These are phyloP conservation scores for Ceratocystis eucalypticola DNA, from an alignment of 2,329 filamentous ascomycete species.

Conservation along the genomic window DNA sequence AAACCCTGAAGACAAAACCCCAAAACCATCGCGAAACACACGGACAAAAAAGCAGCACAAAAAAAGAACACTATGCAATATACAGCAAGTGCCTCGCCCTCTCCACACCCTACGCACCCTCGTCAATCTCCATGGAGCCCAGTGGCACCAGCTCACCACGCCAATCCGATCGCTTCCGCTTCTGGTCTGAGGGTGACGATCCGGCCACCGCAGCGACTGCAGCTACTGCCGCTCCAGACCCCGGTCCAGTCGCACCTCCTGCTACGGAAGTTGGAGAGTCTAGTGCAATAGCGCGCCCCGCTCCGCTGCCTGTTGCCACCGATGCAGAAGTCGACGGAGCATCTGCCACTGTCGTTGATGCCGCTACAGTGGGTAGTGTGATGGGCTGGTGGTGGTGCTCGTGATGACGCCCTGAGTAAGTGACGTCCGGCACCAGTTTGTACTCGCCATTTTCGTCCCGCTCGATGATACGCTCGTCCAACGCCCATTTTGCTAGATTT, in stretches of 20 bases:
- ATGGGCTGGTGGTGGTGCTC: conserved; percentile 19
- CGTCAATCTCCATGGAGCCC: conserved; percentile 15
- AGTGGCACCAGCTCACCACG: conserved; percentile 13
- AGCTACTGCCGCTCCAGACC: background rate
- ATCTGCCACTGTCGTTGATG: background rate
- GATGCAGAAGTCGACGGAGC: background rate
- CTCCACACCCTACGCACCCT: background rate
- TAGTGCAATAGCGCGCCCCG: background rate
- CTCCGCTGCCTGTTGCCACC: background rate
- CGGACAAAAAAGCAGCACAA: background rate
- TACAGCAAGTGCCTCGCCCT: background rate
- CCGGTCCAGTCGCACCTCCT: no score
- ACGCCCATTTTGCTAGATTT: conserved; percentile 46
- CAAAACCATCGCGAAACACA: background rate
- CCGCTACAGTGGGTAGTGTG: background rate
- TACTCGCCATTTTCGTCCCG: conserved; percentile 42
- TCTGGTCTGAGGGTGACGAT: conserved; percentile 14
- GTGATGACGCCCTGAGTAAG: conserved; percentile 17
- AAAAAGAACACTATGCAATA: background rate
- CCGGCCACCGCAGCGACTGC: background rate
- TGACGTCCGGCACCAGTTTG: conserved; percentile 28
- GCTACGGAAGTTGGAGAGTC: conserved; percentile 9
- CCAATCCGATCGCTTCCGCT: conserved; percentile 17
- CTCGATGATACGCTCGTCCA: conserved; percentile 51
- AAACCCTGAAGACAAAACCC: background rate